A percentile compares a stretch with the other conserved stretches of the same genome.
These are phyloP conservation scores for Coemansia sp. DNA, from an alignment of 192 early-diverging fungal species.

Conservation along the genomic window DNA sequence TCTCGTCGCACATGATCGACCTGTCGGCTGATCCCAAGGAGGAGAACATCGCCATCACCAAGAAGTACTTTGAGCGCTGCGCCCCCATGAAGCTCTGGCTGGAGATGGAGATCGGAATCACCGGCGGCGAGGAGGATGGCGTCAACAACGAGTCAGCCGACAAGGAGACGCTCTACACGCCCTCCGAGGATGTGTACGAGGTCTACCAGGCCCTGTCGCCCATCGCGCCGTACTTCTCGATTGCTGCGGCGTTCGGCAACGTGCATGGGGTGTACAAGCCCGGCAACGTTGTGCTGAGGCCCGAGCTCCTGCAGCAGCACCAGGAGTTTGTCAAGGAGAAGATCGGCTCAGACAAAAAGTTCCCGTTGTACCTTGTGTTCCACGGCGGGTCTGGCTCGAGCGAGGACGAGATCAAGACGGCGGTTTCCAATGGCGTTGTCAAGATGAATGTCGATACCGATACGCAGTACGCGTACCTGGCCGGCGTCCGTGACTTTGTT, in stretches of 20 bases:
- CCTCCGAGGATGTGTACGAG: constrained; percentile 95
- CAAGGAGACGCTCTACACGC: constrained; percentile 89
- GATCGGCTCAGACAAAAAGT: constrained; percentile 51
- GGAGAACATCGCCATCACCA: constrained; percentile 89
- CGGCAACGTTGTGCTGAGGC: constrained; percentile 94
- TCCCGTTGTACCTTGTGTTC: constrained; percentile 95
- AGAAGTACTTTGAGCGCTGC: constrained; percentile 92
- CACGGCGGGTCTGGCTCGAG: constrained; percentile 95
- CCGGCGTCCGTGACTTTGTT: constrained; percentile 85
- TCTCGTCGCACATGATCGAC: constrained; percentile 99
- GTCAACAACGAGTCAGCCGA: constrained; percentile 95
- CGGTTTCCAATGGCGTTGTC: constrained; percentile 83
- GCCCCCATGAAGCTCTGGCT: constrained; percentile 83
- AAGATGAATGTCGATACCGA: constrained; percentile 99
- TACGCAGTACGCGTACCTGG: constrained; percentile 96
- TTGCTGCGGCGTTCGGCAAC: constrained; percentile 95
- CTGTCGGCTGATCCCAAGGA: constrained; percentile 92
- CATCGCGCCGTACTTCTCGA: constrained; percentile 89
- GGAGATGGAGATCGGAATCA: constrained; percentile 99
- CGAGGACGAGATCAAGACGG: constrained; percentile 77
- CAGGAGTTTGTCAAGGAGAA: constrained; percentile 81
- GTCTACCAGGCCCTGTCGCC: constrained; percentile 88
- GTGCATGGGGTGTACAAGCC: constrained; percentile 96
- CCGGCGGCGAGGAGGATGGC: constrained; percentile 98
- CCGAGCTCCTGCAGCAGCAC: constrained; percentile 90